Evolutionary conservation across 371 early-diverging fungal genomes (phyloP).

Genomic region (Zopfochytrium polystomum): DNA sequence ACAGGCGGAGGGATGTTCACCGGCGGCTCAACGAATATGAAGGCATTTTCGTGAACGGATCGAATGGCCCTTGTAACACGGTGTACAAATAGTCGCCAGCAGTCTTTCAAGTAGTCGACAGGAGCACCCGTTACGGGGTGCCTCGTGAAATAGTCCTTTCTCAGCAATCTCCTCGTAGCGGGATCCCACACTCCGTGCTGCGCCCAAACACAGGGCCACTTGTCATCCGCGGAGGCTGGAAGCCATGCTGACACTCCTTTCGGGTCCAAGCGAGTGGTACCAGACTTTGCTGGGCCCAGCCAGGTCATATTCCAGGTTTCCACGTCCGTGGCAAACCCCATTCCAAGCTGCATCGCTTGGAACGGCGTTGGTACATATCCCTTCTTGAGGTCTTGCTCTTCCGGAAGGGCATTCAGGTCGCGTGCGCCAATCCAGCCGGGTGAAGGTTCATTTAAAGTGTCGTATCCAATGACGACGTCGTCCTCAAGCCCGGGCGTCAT

Average conservation of each 20-base stretch:
- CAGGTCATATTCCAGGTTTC: conserved; percentile 29
- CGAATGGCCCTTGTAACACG: conserved; percentile 61
- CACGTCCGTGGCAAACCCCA: conserved; percentile 24
- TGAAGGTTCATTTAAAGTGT: conserved; percentile 77
- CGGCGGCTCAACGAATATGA: conserved; percentile 73
- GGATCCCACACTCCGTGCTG: conserved; percentile 75
- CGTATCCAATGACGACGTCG: conserved; percentile 69
- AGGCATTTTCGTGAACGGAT: conserved; percentile 48
- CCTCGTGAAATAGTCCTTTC: conserved; percentile 63
- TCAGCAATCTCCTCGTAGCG: conserved; percentile 41
- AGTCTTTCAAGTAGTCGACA: conserved; percentile 62
- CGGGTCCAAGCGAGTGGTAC: conserved; percentile 19
- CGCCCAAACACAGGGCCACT: conserved; percentile 36
- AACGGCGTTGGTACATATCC: conserved; percentile 69
- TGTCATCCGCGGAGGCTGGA: background rate
- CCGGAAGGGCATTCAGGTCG: conserved; percentile 52
- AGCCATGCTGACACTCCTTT: conserved; percentile 32
- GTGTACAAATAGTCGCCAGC: conserved; percentile 66
- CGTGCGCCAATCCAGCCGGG: conserved; percentile 65
- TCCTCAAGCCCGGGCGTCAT: conserved; percentile 38
- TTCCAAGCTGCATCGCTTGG: conserved; percentile 64
- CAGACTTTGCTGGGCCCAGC: conserved; percentile 29
- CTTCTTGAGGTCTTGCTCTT: conserved; percentile 57
- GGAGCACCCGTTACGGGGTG: conserved; percentile 53
- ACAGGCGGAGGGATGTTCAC: conserved; percentile 76